These are phyloP conservation scores for Pseudocercospora crystallina DNA, from an alignment of 2,329 filamentous ascomycete species.

Conservation along the genomic window DNA sequence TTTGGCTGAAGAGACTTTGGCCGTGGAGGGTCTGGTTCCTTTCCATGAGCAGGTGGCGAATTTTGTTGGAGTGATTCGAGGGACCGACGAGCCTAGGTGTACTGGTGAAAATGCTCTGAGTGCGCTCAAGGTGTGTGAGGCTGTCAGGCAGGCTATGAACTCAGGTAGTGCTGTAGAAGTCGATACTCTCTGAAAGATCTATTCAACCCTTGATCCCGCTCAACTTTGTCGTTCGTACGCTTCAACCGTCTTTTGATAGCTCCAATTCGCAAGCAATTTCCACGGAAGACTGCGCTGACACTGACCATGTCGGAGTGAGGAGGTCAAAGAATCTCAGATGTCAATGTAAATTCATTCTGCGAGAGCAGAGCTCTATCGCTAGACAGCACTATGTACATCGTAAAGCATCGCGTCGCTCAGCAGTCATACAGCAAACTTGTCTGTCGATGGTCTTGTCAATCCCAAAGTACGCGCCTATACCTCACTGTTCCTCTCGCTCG, in stretches of 20 bases:
- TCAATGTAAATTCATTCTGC: constrained; percentile 5
- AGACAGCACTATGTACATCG: constrained; percentile 2
- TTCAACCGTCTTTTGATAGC: too few relatives aligned
- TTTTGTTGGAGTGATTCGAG: constrained; percentile 51
- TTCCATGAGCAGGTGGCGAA: constrained; percentile 56
- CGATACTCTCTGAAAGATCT: neutral
- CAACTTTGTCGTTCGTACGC: too few relatives aligned
- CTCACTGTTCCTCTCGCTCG: constrained; percentile 22
- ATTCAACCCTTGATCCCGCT: too few relatives aligned
- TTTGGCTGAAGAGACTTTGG: constrained; percentile 37
- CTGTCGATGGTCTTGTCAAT: neutral
- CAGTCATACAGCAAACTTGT: neutral
- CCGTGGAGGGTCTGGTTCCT: constrained; percentile 40
- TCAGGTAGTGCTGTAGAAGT: constrained; percentile 28
- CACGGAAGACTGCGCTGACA: too few relatives aligned
- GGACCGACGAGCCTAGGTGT: constrained; percentile 47
- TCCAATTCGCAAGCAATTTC: too few relatives aligned
- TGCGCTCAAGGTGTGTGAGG: constrained; percentile 55
- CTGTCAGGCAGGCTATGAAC: constrained; percentile 48
- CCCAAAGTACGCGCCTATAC: neutral
- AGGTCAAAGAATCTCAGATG: neutral
- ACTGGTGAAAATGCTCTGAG: constrained; percentile 49
- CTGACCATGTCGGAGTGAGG: neutral
- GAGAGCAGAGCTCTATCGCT: constrained; percentile 21
- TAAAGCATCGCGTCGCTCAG: neutral